phyloP scores from a whole-genome alignment of 1,284 basidiomycete species.

The Ceratobasidium sp. region DNA sequence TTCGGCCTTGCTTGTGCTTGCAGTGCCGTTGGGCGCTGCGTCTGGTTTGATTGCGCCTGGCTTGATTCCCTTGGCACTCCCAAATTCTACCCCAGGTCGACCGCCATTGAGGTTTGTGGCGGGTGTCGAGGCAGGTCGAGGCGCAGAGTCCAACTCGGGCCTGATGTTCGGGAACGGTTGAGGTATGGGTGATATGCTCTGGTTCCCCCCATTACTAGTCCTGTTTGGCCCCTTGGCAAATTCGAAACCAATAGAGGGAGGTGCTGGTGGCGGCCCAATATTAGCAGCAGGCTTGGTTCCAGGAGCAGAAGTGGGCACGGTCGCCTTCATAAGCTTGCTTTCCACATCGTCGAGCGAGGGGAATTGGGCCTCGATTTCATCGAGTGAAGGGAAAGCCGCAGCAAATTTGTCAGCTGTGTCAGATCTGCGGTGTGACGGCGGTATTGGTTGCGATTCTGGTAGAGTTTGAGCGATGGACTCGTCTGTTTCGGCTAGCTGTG shows the following conservation, averaged over 20 bases:
- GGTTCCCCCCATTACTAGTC: background rate
- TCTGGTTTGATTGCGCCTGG: slow-evolving; percentile 12
- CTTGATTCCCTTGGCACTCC: background rate
- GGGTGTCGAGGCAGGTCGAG: slow-evolving; percentile 31
- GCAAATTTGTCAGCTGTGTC: slow-evolving; percentile 26
- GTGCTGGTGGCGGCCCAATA: background rate
- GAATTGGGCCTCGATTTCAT: slow-evolving; percentile 27
- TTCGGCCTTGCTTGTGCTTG: background rate
- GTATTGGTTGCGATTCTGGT: background rate
- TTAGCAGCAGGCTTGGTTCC: background rate
- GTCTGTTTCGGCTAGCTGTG: background rate
- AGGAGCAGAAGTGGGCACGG: slow-evolving; percentile 5
- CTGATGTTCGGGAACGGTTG: slow-evolving; percentile 20
- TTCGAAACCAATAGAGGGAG: slow-evolving; percentile 9
- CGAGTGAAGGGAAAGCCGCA: slow-evolving; percentile 30
- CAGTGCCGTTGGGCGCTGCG: background rate
- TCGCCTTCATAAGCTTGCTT: background rate
- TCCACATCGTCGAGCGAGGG: slow-evolving; percentile 32
- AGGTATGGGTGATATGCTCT: slow-evolving; percentile 20
- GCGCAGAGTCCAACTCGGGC: slow-evolving; percentile 27
- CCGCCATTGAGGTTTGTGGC: slow-evolving; percentile 10
- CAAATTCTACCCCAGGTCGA: background rate
- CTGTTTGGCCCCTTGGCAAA: background rate
- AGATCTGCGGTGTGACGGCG: background rate
- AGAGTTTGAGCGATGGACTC: background rate